These are phyloP conservation scores for Kandelia obovata DNA, from an alignment of 345 rosid genomes.

Conservation along the genomic window DNA sequence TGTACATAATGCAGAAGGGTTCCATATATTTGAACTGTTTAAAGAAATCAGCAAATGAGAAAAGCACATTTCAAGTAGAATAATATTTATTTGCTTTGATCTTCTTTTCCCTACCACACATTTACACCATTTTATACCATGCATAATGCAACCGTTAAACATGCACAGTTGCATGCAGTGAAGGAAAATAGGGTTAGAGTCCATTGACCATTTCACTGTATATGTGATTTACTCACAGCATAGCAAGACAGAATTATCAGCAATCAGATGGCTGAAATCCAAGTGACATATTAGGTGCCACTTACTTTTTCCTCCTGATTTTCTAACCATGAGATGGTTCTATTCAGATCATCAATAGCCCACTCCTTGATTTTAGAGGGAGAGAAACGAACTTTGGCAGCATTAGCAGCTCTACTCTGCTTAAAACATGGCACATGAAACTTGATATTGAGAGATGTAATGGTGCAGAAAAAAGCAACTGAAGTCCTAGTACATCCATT, in stretches of 20 bases:
- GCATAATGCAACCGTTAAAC: neutral
- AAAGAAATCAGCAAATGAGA: neutral
- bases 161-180: neutral
- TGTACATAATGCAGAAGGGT: neutral
- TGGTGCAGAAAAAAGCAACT: neutral
- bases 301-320: slow-evolving; percentile 82
- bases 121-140: neutral
- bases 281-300: slow-evolving; percentile 2
- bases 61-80: neutral
- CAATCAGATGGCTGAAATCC: neutral
- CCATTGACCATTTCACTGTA: too few species aligned
- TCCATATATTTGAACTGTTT: neutral
- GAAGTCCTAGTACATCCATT: neutral
- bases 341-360: slow-evolving; percentile 65
- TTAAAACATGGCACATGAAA: slow-evolving; percentile 18
- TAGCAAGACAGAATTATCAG: neutral
- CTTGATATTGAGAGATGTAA: neutral
- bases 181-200: too few species aligned
- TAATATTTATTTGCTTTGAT: too few species aligned
- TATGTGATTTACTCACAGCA: too few species aligned
- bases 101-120: neutral
- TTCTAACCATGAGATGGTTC: slow-evolving; percentile 74
- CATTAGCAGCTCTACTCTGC: slow-evolving; percentile 40
- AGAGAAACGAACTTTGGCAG: slow-evolving; percentile 35
- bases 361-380: slow-evolving; percentile 60